phyloP scores from a whole-genome alignment of 306 rosid species.

The Lathyrus sativus region DNA sequence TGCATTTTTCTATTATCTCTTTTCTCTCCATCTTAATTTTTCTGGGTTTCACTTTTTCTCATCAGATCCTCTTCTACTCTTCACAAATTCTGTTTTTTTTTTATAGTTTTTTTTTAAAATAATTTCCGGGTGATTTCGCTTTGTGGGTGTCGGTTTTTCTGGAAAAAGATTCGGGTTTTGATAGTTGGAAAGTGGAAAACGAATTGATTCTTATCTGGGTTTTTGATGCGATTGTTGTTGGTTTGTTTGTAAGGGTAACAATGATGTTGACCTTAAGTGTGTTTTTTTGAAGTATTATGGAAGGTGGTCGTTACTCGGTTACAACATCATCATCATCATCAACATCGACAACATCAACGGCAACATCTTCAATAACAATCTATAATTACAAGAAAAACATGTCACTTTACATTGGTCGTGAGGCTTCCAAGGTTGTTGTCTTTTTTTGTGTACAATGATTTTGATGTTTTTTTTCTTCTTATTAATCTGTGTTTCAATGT shows the following conservation, averaged over 20 bases:
- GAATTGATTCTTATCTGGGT: slow-evolving; percentile 36
- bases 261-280: slow-evolving; percentile 61
- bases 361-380: neutral
- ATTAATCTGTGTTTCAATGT: slow-evolving; percentile 36
- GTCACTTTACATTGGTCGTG: slow-evolving; percentile 95
- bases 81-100: slow-evolving; percentile 10
- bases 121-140: slow-evolving; percentile 15
- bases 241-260: slow-evolving; percentile 24
- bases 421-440: slow-evolving; percentile 77
- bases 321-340: slow-evolving; percentile 26
- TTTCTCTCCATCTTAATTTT: no score
- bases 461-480: neutral
- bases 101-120: no score
- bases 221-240: slow-evolving; percentile 41
- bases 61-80: slow-evolving; percentile 40
- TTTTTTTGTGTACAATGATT: neutral
- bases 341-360: neutral
- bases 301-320: slow-evolving; percentile 57
- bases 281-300: slow-evolving; percentile 83
- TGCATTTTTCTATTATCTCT: slow-evolving; percentile 18
- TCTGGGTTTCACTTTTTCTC: slow-evolving; percentile 38
- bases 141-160: slow-evolving; percentile 31
- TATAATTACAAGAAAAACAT: slow-evolving; percentile 47
- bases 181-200: slow-evolving; percentile 17
- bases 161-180: slow-evolving; percentile 28